These are phyloP conservation scores for Didymella pinodella DNA, from an alignment of 2,329 filamentous ascomycete species.

Conservation along the genomic window DNA sequence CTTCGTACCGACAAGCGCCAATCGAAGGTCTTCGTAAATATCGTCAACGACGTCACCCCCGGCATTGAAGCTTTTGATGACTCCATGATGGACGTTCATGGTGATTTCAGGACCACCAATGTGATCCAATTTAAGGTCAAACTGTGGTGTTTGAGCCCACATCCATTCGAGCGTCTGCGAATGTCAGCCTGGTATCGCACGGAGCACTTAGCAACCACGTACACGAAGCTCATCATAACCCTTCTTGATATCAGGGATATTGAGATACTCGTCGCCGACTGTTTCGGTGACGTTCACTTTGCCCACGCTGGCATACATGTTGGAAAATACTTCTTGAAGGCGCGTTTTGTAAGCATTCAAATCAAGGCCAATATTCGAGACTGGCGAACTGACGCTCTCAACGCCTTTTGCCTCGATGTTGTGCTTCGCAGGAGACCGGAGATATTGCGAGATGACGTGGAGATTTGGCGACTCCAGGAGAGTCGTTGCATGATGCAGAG, in stretches of 20 bases:
- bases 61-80: constrained; percentile 60
- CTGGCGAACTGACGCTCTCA: constrained; percentile 85
- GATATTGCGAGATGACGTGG: constrained; percentile 69
- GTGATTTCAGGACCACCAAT: constrained; percentile 53
- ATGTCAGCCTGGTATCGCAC: constrained; percentile 41
- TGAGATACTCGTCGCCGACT: constrained; percentile 63
- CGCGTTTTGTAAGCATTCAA: constrained; percentile 54
- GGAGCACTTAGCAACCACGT: constrained; percentile 31
- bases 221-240: constrained; percentile 71
- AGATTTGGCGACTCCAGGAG: constrained; percentile 81
- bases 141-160: constrained; percentile 85
- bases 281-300: constrained; percentile 51
- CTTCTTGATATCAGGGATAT: constrained; percentile 64
- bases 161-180: constrained; percentile 73
- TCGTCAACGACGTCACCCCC: constrained; percentile 6
- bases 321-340: constrained; percentile 66
- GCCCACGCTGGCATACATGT: constrained; percentile 66
- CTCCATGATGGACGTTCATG: constrained; percentile 60
- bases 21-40: constrained; percentile 27
- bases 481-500: constrained; percentile 93
- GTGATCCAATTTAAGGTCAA: constrained; percentile 65
- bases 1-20: constrained; percentile 48
- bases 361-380: constrained; percentile 76
- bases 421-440: constrained; percentile 78
- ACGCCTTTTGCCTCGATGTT: constrained; percentile 85